Percentiles rank a stretch among this genome's conserved stretches.
These are phyloP conservation scores for Penicillium malachiteum DNA, from an alignment of 495 filamentous ascomycete genomes.

Conservation along the genomic window DNA sequence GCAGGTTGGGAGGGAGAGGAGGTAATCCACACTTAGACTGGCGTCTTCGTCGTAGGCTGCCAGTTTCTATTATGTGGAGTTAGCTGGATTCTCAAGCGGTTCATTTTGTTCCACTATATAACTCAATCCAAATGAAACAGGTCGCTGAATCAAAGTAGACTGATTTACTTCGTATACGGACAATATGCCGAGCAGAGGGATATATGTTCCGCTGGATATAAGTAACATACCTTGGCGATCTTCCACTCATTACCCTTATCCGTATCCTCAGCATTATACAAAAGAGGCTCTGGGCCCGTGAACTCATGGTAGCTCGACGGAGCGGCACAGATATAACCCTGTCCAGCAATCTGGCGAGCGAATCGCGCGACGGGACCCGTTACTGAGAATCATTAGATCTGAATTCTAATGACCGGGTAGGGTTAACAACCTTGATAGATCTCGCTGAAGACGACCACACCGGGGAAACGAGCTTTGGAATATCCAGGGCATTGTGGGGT, in stretches of 20 bases:
- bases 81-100: not conserved
- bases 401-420: not conserved
- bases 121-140: no score
- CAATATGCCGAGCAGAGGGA: no score
- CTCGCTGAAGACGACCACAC: conserved; percentile 88
- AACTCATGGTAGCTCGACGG: conserved; percentile 94
- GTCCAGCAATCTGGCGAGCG: conserved; percentile 86
- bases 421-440: conserved; percentile 81
- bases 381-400: conserved; percentile 48
- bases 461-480: conserved; percentile 86
- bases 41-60: conserved; percentile 89
- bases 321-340: conserved; percentile 91
- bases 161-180: no score
- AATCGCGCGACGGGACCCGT: conserved; percentile 91
- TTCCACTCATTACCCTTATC: conserved; percentile 87
- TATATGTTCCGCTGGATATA: not conserved
- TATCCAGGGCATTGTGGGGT: conserved; percentile 81
- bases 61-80: conserved; percentile 55
- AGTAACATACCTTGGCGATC: conserved; percentile 61
- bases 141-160: no score
- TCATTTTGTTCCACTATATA: no score
- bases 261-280: conserved; percentile 85
- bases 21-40: conserved; percentile 65
- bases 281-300: conserved; percentile 76
- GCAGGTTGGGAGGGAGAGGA: conserved; percentile 75